phyloP scores from a whole-genome alignment of 1,284 basidiomycete species.

The Cryptococcus jaspeensis region DNA sequence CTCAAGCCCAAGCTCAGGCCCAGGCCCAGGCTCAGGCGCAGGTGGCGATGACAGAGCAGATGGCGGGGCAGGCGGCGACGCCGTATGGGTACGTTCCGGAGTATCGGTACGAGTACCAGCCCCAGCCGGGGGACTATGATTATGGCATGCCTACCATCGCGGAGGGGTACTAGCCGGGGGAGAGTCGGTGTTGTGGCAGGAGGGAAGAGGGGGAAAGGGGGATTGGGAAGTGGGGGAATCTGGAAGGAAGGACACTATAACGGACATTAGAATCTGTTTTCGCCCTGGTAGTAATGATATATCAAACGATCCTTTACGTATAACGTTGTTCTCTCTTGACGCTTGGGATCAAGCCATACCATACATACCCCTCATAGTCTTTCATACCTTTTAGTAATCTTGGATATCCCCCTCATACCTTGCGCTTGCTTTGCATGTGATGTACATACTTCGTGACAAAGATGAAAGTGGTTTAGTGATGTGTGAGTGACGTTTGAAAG shows the following conservation, averaged over 20 bases:
- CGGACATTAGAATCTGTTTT: too few relatives aligned
- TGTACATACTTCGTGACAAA: too few relatives aligned
- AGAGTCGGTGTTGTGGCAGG: not conserved
- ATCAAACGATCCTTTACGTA: not conserved
- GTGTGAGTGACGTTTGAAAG: not conserved
- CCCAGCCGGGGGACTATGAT: not conserved
- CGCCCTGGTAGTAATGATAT: too few relatives aligned
- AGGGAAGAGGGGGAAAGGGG: too few relatives aligned
- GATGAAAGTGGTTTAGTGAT: too few relatives aligned
- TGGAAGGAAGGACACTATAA: too few relatives aligned
- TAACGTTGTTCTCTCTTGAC: not conserved
- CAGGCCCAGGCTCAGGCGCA: slow-evolving; percentile 14
- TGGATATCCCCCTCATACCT: not conserved
- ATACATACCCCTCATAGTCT: not conserved
- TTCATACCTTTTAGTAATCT: not conserved
- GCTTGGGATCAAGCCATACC: too few relatives aligned
- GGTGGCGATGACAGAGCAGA: too few relatives aligned
- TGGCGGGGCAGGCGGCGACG: too few relatives aligned
- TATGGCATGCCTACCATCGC: slow-evolving; percentile 1
- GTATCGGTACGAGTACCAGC: not conserved
- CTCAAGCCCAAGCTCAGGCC: slow-evolving; percentile 13
- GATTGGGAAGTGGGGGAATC: too few relatives aligned
- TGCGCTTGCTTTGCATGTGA: too few relatives aligned
- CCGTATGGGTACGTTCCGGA: not conserved
- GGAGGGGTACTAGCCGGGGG: not conserved